These are phyloP conservation scores for Lolium perenne DNA, from an alignment of 176 grass and related monocot genomes.

Conservation along the genomic window DNA sequence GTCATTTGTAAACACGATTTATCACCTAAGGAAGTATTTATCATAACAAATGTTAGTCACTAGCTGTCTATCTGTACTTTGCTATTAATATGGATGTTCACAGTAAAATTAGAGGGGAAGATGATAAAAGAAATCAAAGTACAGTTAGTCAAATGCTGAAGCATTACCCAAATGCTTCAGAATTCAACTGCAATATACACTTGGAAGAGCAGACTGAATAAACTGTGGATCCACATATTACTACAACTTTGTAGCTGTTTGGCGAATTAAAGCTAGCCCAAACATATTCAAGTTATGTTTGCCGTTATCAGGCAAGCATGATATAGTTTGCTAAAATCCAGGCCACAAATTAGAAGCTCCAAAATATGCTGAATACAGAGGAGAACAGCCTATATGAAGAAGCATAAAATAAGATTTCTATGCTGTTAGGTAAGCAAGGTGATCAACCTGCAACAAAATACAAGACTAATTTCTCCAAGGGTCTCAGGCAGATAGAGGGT, in stretches of 20 bases:
- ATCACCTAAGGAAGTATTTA: not conserved
- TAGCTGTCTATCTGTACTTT: not conserved
- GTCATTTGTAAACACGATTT: not conserved
- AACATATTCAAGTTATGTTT: not conserved
- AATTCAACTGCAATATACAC: constrained; percentile 38
- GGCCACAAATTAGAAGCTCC: not conserved
- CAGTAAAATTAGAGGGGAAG: not conserved
- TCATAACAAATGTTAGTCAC: not conserved
- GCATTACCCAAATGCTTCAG: not conserved
- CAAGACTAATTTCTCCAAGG: not conserved
- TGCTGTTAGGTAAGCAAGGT: no score
- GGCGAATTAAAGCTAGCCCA: not conserved
- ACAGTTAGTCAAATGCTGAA: constrained; percentile 2
- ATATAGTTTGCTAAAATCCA: not conserved
- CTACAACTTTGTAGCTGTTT: not conserved
- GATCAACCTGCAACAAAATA: not conserved
- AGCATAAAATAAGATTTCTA: not conserved
- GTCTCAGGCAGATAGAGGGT: not conserved
- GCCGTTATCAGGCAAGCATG: not conserved
- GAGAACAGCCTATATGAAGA: not conserved
- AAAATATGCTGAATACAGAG: not conserved
- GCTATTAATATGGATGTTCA: not conserved
- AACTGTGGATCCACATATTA: not conserved
- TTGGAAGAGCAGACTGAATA: constrained; percentile 9
- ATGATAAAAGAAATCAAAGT: not conserved